Base-by-base conservation (phyloP, 1,139 yeast genomes). In the Zygoascus sp. region DNA sequence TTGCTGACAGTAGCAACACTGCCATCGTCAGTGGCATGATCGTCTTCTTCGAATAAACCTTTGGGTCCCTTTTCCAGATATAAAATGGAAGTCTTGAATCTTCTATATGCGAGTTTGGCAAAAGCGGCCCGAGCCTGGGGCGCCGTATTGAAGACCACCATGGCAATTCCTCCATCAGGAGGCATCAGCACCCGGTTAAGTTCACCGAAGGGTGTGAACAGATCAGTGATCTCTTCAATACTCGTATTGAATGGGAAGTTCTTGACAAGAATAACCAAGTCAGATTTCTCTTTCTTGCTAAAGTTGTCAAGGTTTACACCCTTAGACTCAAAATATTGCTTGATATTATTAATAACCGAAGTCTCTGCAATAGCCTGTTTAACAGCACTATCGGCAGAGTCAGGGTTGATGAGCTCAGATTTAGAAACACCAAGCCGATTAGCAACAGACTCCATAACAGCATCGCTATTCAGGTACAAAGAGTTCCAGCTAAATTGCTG, bases 321-420 rank as follows among this genome's bases (percentile, higher is more conserved):
- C 61, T 82, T 83, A 17, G 72, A 68, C 63, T 88, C 95, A 64
- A 92, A 92, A 66, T 80, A 92, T 57, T 80, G 80, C 60, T 96
- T 79, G 11, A 92, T 96, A 64, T 85, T 94, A 40, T 92, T 94
- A 60, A 92, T 83, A 19, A 90, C 96, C 61, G 89, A 92, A 1
- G 97, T 95, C 69, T 92, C 99, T 0, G 99, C 98, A 54, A 92
- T 76, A 0, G 98, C 97, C 66, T 90, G 97, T 61, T 89, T 88
- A n/a, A 92, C 97, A 1, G 96, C 97, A 44, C 96, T 85, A 54
- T 76, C 82, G 4, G 96, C 77, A 56, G 82, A 85, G 57, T 87
- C 84, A 1, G 96, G 95, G 64, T 92, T 94, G 51, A 92, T 77
- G 59, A 92, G 75, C 52, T 88, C 89, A 2, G 94, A 74, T 63